phyloP scores from a whole-genome alignment of 805 yeast species.

The Kregervanrija pseudodelftensis region DNA sequence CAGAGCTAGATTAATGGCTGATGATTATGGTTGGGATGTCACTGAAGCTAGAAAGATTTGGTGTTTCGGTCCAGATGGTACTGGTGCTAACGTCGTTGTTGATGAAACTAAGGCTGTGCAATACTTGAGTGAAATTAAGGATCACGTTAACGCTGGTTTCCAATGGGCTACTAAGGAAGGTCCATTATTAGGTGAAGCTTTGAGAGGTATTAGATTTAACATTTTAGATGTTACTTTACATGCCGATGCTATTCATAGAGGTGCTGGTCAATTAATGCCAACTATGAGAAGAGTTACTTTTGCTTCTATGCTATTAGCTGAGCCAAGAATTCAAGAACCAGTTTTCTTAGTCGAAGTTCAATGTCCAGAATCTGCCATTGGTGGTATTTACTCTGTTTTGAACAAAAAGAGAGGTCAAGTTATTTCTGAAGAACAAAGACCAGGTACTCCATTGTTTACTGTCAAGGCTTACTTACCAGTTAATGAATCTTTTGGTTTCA shows the following conservation, averaged over 20 bases:
- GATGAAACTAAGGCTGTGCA: constrained; percentile 99
- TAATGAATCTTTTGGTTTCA: constrained; percentile 99
- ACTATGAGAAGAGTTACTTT: constrained; percentile 99
- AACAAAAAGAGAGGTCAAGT: constrained; percentile 99
- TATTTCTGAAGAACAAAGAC: constrained; percentile 98
- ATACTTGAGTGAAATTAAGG: constrained; percentile 98
- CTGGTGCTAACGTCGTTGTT: constrained; percentile 97
- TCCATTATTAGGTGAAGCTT: constrained; percentile 94
- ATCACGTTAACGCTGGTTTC: constrained; percentile 99
- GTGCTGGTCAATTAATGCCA: constrained; percentile 99
- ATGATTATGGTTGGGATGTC: constrained; percentile 99
- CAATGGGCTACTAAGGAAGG: constrained; percentile 99
- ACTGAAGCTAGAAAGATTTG: constrained; percentile 99
- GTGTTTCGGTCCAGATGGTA: constrained; percentile 99
- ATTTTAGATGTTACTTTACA: constrained; percentile 98
- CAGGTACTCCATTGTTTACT: constrained; percentile 99
- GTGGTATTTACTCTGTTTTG: constrained; percentile 99
- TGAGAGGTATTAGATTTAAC: constrained; percentile 96
- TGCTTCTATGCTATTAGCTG: constrained; percentile 97
- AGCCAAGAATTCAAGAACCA: constrained; percentile 99
- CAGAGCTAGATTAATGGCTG: constrained; percentile 98
- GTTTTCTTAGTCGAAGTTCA: constrained; percentile 98
- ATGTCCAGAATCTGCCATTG: constrained; percentile 99
- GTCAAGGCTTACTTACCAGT: constrained; percentile 99
- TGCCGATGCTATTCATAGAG: constrained; percentile 99